Percentiles rank a stretch among this genome's conserved stretches.
Conservation (phyloP, 2,329 filamentous ascomycete species). For the Aspergillus alliaceus region DNA sequence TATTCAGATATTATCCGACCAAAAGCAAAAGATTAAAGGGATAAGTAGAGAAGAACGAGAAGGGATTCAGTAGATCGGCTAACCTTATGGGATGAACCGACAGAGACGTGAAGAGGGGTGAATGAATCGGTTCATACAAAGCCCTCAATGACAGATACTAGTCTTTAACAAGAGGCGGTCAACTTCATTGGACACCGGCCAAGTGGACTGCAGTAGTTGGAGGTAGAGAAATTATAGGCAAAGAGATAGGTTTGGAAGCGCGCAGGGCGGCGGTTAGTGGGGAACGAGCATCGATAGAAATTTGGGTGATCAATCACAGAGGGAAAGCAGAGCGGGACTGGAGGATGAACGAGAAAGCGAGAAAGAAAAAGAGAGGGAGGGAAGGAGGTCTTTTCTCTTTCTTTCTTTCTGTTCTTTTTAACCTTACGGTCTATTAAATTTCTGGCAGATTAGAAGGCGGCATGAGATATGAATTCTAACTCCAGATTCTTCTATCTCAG, state of each 20-base stretch:
- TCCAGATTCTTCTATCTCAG: too few species aligned
- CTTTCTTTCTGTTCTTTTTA: too few species aligned
- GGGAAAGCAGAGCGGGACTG: neutral
- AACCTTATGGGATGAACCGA: slow-evolving; percentile 11
- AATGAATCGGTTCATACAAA: neutral
- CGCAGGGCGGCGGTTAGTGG: neutral
- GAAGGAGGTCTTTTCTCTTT: neutral
- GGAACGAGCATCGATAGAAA: neutral
- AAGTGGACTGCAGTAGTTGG: slow-evolving; percentile 11
- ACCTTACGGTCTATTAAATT: too few species aligned
- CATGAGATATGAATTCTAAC: neutral
- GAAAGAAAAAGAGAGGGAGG: neutral
- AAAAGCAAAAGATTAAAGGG: neutral
- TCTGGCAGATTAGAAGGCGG: neutral
- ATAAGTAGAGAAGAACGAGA: neutral
- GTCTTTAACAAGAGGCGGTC: slow-evolving; percentile 9
- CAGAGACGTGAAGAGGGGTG: neutral
- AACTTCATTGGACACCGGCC: slow-evolving; percentile 14
- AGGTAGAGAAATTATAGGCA: neutral
- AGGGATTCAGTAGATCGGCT: neutral
- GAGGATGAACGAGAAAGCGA: neutral
- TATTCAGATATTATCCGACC: neutral
- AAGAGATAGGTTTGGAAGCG: neutral
- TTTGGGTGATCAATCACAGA: neutral
- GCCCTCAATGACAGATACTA: neutral